These are phyloP conservation scores for Coemansia sp. DNA, from an alignment of 371 early-diverging fungal species.

Conservation along the genomic window DNA sequence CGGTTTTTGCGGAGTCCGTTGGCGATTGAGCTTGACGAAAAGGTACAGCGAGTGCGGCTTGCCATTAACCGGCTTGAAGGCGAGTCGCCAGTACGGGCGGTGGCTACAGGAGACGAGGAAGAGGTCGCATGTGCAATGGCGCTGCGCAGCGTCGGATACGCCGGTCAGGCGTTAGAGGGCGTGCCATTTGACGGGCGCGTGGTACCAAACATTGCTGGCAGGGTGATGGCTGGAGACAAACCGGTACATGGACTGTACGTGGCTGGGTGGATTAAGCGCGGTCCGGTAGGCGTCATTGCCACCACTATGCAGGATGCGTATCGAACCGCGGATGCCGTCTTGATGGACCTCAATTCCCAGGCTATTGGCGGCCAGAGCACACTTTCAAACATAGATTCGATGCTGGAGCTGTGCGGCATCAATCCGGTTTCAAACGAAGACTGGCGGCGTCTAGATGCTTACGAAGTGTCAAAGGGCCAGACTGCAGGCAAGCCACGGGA, in stretches of 20 bases:
- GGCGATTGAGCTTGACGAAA: conserved; percentile 7
- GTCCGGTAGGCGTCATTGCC: conserved; percentile 93
- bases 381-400: conserved; percentile 24
- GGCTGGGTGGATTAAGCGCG: conserved; percentile 94
- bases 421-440: conserved; percentile 62
- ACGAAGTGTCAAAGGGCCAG: conserved; percentile 69
- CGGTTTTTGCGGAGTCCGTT: conserved; percentile 74
- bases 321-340: conserved; percentile 80
- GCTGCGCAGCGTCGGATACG: conserved; percentile 87
- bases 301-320: conserved; percentile 93
- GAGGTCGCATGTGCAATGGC: conserved; percentile 65
- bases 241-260: conserved; percentile 72
- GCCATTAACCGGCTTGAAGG: conserved; percentile 72
- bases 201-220: conserved; percentile 79
- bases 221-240: conserved; percentile 55
- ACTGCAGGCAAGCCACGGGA: conserved; percentile 77
- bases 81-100: conserved; percentile 52
- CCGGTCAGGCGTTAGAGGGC: conserved; percentile 66
- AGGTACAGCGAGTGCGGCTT: conserved; percentile 57
- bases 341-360: conserved; percentile 58
- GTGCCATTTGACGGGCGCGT: conserved; percentile 80
- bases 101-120: conserved; percentile 60
- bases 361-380: conserved; percentile 31
- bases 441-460: conserved; percentile 81
- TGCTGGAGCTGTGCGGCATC: conserved; percentile 41